These are phyloP conservation scores for Mycosphaerella sp. DNA, from an alignment of 2,329 filamentous ascomycete genomes.

Conservation along the genomic window DNA sequence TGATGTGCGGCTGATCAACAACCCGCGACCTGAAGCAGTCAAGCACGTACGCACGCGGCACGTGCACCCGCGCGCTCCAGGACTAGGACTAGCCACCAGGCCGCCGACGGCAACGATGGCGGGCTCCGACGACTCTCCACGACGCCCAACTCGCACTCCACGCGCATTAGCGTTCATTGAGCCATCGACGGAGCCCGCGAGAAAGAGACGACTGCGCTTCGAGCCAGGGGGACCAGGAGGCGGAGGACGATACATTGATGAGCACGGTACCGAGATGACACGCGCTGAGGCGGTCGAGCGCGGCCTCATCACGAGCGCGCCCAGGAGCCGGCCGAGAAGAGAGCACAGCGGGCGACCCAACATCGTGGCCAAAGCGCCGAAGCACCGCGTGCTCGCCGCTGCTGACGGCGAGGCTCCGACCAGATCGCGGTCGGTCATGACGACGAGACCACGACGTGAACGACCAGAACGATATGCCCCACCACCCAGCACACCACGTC, in stretches of 20 bases:
- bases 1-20: too few relatives aligned
- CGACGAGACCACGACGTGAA: conserved; percentile 30
- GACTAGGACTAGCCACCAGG: conserved; percentile 7
- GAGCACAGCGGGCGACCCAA: conserved; percentile 1
- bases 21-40: neutral
- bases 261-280: conserved; percentile 57
- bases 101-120: conserved; percentile 23
- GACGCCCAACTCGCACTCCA: conserved; percentile 28
- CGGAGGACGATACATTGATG: conserved; percentile 75
- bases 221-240: conserved; percentile 81
- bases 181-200: conserved; percentile 38
- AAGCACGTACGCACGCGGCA: neutral
- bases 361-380: conserved; percentile 10
- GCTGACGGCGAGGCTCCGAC: conserved; percentile 11
- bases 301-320: conserved; percentile 8
- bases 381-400: neutral
- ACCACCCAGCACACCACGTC: conserved; percentile 48
- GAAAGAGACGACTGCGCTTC: conserved; percentile 54
- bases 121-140: conserved; percentile 23
- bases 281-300: conserved; percentile 38
- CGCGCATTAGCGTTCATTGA: conserved; percentile 27
- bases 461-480: conserved; percentile 29
- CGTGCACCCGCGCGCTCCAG: neutral
- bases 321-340: conserved; percentile 5
- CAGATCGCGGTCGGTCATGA: conserved; percentile 25